Evolutionary conservation across 2,329 filamentous ascomycete species (phyloP).

Genomic region (Canariomyces notabilis): DNA sequence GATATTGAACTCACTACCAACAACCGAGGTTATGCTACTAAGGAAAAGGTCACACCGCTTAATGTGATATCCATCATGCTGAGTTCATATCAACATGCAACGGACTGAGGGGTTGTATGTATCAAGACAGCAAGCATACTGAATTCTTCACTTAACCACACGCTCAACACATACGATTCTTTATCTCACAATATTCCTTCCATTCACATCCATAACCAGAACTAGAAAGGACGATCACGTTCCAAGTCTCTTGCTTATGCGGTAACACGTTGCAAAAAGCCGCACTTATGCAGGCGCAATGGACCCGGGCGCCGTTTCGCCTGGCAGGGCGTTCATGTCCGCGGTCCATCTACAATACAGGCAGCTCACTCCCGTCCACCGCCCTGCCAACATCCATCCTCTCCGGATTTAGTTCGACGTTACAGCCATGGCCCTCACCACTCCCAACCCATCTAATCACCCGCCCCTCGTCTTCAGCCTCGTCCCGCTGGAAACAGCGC

Average conservation of each 20-base stretch:
- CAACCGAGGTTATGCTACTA: background rate
- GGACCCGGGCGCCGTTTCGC: slow-evolving; percentile 5
- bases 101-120: background rate
- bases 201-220: background rate
- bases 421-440: background rate
- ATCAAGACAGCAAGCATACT: background rate
- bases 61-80: background rate
- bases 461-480: slow-evolving; percentile 52
- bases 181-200: background rate
- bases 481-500: slow-evolving; percentile 71
- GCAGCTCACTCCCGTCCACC: background rate
- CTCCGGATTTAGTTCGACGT: background rate
- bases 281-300: slow-evolving; percentile 11
- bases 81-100: background rate
- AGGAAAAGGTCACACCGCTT: background rate
- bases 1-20: too few species aligned
- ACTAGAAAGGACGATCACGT: background rate
- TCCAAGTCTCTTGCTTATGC: background rate
- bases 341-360: background rate
- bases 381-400: background rate
- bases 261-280: background rate
- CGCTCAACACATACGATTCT: background rate
- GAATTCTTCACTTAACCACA: background rate
- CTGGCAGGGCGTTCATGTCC: slow-evolving; percentile 1
- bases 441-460: background rate